Evolutionary conservation across 331 rosid genomes (phyloP).

Genomic region (Ulmus americana): DNA sequence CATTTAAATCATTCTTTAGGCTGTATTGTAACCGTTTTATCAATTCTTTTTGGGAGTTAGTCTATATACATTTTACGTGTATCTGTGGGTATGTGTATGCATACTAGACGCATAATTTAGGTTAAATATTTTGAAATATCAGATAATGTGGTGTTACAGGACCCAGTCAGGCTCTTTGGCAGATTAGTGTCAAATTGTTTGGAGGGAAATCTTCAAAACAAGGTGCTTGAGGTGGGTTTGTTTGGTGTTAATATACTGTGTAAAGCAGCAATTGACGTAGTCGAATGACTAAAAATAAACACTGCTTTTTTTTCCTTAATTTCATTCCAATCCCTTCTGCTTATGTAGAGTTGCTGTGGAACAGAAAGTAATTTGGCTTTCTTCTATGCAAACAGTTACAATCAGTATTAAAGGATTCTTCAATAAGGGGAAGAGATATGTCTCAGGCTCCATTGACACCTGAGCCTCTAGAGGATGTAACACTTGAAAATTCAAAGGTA

Average conservation of each 20-base stretch:
- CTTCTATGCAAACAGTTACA: constrained; percentile 30
- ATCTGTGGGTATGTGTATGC: no score
- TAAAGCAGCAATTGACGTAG: no score
- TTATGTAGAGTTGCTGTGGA: background rate
- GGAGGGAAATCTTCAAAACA: constrained; percentile 43
- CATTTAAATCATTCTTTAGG: no score
- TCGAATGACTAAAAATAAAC: no score
- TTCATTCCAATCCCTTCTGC: constrained; percentile 6
- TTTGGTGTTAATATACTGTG: background rate
- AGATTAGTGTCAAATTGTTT: constrained; percentile 46
- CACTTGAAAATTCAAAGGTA: constrained; percentile 43
- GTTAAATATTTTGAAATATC: no score
- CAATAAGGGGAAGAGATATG: constrained; percentile 33
- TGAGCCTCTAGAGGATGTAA: constrained; percentile 29
- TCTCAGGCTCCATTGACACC: constrained; percentile 22
- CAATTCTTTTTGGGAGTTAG: no score
- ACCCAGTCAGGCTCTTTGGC: constrained; percentile 40
- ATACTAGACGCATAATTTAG: no score
- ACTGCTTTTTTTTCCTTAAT: no score
- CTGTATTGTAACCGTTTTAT: no score
- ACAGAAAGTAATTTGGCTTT: constrained; percentile 1
- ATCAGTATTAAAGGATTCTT: constrained; percentile 28
- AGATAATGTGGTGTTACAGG: constrained; percentile 43
- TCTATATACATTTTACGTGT: no score
- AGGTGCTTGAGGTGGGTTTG: constrained; percentile 56